Conservation (phyloP, 768 basidiomycete species). For the Mycena filopes region DNA sequence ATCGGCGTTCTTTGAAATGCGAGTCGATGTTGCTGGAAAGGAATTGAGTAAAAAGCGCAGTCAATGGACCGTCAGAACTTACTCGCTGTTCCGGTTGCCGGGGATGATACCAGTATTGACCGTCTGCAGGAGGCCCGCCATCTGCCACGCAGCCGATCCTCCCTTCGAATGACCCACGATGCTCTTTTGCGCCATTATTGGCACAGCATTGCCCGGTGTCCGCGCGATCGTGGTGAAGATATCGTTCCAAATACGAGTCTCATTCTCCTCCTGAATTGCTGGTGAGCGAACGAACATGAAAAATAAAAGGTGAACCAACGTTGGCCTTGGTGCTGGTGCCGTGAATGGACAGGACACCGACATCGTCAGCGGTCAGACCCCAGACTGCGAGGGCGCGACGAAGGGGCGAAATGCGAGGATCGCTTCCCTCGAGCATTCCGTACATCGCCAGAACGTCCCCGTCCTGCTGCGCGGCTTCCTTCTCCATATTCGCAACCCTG, state of each 20-base stretch:
- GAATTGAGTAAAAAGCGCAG: conserved; percentile 2
- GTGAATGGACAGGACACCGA: conserved; percentile 90
- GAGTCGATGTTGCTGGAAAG: conserved; percentile 87
- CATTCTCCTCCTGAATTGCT: conserved; percentile 86
- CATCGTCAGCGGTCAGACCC: conserved; percentile 93
- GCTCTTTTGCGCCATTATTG: conserved; percentile 97
- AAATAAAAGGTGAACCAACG: conserved; percentile 46
- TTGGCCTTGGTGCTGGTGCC: conserved; percentile 91
- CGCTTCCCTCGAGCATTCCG: conserved; percentile 92
- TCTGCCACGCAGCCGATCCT: conserved; percentile 98
- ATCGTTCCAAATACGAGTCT: conserved; percentile 96
- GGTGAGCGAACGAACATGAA: conserved; percentile 25
- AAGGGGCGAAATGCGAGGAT: conserved; percentile 88
- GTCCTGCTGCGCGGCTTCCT: conserved; percentile 92
- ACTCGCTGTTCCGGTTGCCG: conserved; percentile 97
- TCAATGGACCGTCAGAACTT: conserved; percentile 47
- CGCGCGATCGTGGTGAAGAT: conserved; percentile 91
- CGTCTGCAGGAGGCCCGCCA: conserved; percentile 90
- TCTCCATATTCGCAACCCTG: conserved; percentile 86
- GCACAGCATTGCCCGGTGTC: conserved; percentile 95
- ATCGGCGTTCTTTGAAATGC: conserved; percentile 87
- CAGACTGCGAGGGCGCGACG: conserved; percentile 97
- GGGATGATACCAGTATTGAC: conserved; percentile 89
- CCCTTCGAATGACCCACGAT: conserved; percentile 98
- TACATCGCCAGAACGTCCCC: conserved; percentile 92